Base-by-base conservation (phyloP, 306 rosid species). In the Abrus pulchellus region DNA sequence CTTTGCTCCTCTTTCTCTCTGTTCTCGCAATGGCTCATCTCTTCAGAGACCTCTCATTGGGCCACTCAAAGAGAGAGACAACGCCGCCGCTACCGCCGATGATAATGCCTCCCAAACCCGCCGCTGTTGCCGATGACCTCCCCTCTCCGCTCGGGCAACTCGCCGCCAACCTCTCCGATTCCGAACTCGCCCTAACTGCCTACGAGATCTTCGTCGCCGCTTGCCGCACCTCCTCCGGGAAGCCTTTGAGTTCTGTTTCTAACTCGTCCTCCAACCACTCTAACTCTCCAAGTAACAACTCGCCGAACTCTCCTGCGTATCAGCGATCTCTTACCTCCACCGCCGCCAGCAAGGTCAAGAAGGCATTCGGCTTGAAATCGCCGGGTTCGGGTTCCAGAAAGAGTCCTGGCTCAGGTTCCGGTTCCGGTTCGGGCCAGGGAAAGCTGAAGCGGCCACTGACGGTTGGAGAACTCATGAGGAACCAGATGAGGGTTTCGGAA, bases 151-250 rank as follows among this genome's bases (percentile, higher is more conserved):
- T 95, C 5, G 98, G 98, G 69, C 88, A 89, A 66, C 94, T 95
- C 48, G 64, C 93, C 9, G 60, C 84, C 50, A 88, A 77, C 27
- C 94, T 95, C 89, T 73, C 94, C 81, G 94, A 90, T 72, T 82
- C 93, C 34, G 97, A 95, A 14, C 97, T 95, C 72, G 75, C 96
- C 1, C 87, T 91, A 72, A 93, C 91, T 28, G 94, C 99, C 7
- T 95, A 83, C 90, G 99, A 95, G 98, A 92, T 95, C 98, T 95
- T 95, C 89, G 89, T 95, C 54, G 96, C 99, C 67, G 96, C 87
- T 1, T 95, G 99, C 83, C 98, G 98, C 0, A 91, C 98, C 10
- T 91, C 98, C 56, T 75, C 97, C 29, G 98, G 97, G 0, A 93
- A 93, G 84, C 85, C 94, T 0, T 89, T 95, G 12, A 86, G 83